Evolutionary conservation across 257 asterid species (phyloP).

Genomic region (Misopates orontium): DNA sequence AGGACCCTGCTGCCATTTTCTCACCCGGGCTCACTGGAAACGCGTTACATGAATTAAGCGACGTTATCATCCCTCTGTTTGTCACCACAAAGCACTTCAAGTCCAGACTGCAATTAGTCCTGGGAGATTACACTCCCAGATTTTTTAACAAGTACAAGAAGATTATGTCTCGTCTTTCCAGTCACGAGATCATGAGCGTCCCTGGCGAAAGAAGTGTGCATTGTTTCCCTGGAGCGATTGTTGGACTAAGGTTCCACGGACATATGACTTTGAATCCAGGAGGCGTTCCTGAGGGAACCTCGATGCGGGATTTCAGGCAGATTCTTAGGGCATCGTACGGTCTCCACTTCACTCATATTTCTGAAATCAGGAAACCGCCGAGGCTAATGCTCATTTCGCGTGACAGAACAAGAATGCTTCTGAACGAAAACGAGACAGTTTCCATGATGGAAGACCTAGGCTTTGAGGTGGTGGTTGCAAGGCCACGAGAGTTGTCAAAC

Average conservation of each 20-base stretch:
- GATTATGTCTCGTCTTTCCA: conserved; percentile 32
- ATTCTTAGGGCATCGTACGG: conserved; percentile 37
- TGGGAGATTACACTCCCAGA: conserved; percentile 40
- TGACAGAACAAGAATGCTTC: conserved; percentile 36
- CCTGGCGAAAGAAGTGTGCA: conserved; percentile 29
- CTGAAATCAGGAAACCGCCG: conserved; percentile 33
- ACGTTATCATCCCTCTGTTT: conserved; percentile 53
- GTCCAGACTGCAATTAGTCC: conserved; percentile 31
- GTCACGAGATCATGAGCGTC: conserved; percentile 35
- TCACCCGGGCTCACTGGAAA: conserved; percentile 50
- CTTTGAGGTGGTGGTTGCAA: conserved; percentile 42
- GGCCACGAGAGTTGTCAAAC: conserved; percentile 24
- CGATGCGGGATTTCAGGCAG: conserved; percentile 43
- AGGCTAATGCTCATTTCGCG: conserved; percentile 45
- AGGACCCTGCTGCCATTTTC: conserved; percentile 41
- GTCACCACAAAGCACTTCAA: conserved; percentile 46
- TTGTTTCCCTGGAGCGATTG: conserved; percentile 48
- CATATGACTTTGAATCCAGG: conserved; percentile 41
- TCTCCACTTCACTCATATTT: conserved; percentile 30
- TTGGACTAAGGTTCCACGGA: conserved; percentile 48
- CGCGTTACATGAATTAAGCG: conserved; percentile 54
- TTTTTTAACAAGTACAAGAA: conserved; percentile 37
- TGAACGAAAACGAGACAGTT: conserved; percentile 51
- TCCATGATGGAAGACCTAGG: conserved; percentile 46
- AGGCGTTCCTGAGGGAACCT: conserved; percentile 36